Base-by-base conservation (phyloP, 2,329 filamentous ascomycete species). In the Fusarium cicatricum region DNA sequence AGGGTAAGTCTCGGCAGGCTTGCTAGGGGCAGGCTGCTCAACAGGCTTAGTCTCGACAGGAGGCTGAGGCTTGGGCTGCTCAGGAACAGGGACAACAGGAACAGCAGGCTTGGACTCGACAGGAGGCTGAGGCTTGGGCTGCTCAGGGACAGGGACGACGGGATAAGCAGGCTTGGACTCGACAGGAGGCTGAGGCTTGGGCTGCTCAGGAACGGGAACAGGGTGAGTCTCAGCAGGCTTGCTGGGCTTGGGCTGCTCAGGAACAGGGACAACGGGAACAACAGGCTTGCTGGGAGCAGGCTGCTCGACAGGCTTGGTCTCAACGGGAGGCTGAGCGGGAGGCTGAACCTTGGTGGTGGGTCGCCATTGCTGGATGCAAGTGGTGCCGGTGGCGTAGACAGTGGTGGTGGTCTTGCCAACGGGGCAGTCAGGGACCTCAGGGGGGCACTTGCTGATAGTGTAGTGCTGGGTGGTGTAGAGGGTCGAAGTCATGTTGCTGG, bases 391-490 rank as follows among this genome's bases (percentile, higher is more conserved):
- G 3, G 58, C 58, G 44, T 62, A 62, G n/a, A 62, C 54, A 1
- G 49, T 43, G 2, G 48, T 55, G 3, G 53, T 45, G 1, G 58
- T 44, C 11, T 46, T 32, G 3, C 58, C 58, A 14, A 50, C 42
- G 19, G 37, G 29, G 57, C 29, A 62, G 48, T 62, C 10, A 23
- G 28, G 37, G 10, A 15, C 15, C 37, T 43, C 38, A 26, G 40
- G 21, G 12, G 52, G 34, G 31, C 52, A 55, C 28, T 39, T 23
- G 17, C 33, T 55, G 46, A 8, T 33, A n/a, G 55, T 65, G 28
- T 51, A 54, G 41, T 56, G 52, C 54, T 62, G 47, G 17, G 61
- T 65, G 2, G 62, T 64, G 47, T 65, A 64, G 10, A 61, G 52
- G 31, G 62, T 64, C 8, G 44, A 52, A 8, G 56, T 64, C 32